Conservation (phyloP, 2,329 filamentous ascomycete species). For the Cordyceps militaris region DNA sequence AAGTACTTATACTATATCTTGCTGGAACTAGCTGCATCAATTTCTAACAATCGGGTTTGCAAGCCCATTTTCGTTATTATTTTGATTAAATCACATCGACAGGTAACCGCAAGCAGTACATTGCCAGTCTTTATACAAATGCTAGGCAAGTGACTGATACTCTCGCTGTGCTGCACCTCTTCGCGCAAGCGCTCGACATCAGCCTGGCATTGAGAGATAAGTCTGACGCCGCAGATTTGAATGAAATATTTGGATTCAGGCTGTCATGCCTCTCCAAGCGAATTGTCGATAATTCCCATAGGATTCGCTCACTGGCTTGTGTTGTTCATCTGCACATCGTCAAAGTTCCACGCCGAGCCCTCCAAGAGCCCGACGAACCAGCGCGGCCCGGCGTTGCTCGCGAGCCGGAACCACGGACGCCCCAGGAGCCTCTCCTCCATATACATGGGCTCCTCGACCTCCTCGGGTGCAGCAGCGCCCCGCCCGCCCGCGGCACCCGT, state of each 20-base stretch:
- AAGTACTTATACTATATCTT: not conserved
- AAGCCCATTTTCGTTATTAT: too few species aligned
- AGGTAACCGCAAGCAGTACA: too few species aligned
- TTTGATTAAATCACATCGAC: too few species aligned
- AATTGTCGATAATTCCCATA: not conserved
- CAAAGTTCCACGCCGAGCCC: slow-evolving; percentile 19
- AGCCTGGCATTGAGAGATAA: too few species aligned
- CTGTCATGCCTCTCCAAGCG: not conserved
- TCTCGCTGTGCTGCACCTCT: too few species aligned
- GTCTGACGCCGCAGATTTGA: too few species aligned
- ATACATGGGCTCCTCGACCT: not conserved
- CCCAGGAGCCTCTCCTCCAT: slow-evolving; percentile 3
- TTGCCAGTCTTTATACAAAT: too few species aligned
- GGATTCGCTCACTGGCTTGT: not conserved
- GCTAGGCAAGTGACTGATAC: too few species aligned
- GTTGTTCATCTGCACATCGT: slow-evolving; percentile 10
- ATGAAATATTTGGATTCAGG: too few species aligned
- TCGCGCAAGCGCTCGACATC: too few species aligned
- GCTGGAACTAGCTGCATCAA: too few species aligned
- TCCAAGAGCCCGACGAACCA: slow-evolving; percentile 22
- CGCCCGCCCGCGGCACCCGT: not conserved
- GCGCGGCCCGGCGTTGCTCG: not conserved
- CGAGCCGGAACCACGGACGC: not conserved
- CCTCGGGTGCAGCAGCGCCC: not conserved
- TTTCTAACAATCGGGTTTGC: not conserved